Evolutionary conservation across 2,329 filamentous ascomycete species (phyloP).

Genomic region (Trichoderma sp.): DNA sequence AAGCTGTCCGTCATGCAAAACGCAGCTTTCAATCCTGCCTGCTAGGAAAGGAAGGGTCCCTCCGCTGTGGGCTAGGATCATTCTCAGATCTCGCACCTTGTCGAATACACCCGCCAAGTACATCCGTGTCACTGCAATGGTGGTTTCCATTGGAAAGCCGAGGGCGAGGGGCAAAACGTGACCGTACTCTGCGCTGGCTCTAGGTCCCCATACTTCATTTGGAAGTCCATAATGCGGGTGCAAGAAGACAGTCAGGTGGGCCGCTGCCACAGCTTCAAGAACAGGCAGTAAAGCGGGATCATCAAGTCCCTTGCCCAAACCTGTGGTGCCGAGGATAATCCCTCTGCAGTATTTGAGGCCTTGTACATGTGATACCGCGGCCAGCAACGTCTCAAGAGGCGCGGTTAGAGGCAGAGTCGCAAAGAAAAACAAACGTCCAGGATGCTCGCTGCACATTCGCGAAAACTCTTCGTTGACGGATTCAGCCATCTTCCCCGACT

Average conservation of each 20-base stretch:
- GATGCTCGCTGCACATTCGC: conserved; percentile 62
- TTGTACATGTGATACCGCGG: conserved; percentile 62
- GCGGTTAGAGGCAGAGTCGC: conserved; percentile 76
- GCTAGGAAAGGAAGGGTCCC: conserved; percentile 87
- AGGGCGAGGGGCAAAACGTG: conserved; percentile 83
- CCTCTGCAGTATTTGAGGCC: conserved; percentile 68
- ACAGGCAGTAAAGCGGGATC: conserved; percentile 71
- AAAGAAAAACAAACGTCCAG: conserved; percentile 76
- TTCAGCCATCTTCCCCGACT: conserved; percentile 61
- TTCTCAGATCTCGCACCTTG: conserved; percentile 62
- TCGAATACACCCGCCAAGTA: conserved; percentile 84
- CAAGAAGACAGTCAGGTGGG: conserved; percentile 69
- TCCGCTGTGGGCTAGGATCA: conserved; percentile 84
- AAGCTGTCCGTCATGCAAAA: conserved; percentile 76
- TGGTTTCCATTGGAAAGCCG: conserved; percentile 90
- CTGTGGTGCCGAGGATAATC: conserved; percentile 84
- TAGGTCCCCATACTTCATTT: conserved; percentile 72
- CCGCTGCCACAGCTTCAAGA: conserved; percentile 65
- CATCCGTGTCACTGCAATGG: conserved; percentile 85
- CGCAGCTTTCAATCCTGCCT: conserved; percentile 82
- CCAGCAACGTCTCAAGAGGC: conserved; percentile 56
- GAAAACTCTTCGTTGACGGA: conserved; percentile 78
- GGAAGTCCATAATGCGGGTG: conserved; percentile 93
- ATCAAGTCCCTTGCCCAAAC: conserved; percentile 76
- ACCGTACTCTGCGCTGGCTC: conserved; percentile 67